Evolutionary conservation across 148 eudicot genomes (phyloP).

Genomic region (Heliamphora exappendiculata): DNA sequence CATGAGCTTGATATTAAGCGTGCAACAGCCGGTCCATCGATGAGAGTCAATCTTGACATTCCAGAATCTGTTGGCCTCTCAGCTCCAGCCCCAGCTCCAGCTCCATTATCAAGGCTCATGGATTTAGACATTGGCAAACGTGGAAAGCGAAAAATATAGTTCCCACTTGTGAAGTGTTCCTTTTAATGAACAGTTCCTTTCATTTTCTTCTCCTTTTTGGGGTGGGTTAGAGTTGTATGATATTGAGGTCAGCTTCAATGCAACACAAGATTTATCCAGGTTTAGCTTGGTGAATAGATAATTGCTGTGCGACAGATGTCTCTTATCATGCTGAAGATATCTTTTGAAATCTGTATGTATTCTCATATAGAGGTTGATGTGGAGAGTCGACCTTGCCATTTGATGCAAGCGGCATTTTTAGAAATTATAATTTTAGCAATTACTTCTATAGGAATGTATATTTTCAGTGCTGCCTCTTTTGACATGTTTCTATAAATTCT

Average conservation of each 20-base stretch:
- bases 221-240: not conserved
- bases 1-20: conserved; percentile 54
- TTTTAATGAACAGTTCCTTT: not conserved
- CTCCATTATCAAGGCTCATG: conserved; percentile 62
- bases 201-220: not conserved
- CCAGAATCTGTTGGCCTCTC: conserved; percentile 86
- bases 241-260: not conserved
- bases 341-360: not conserved
- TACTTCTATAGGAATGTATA: no score
- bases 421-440: no score
- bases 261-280: not conserved
- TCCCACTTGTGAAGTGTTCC: not conserved
- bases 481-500: no score
- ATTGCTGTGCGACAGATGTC: not conserved
- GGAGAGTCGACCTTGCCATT: not conserved
- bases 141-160: conserved; percentile 60
- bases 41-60: conserved; percentile 64
- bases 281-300: not conserved
- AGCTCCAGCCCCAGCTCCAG: conserved; percentile 31
- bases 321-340: not conserved
- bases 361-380: not conserved
- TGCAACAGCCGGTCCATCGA: conserved; percentile 40
- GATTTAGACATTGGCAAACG: conserved; percentile 67
- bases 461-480: no score
- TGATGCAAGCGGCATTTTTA: no score